These are phyloP conservation scores for Eutrema yunnanense DNA, from an alignment of 345 rosid species.

Conservation along the genomic window DNA sequence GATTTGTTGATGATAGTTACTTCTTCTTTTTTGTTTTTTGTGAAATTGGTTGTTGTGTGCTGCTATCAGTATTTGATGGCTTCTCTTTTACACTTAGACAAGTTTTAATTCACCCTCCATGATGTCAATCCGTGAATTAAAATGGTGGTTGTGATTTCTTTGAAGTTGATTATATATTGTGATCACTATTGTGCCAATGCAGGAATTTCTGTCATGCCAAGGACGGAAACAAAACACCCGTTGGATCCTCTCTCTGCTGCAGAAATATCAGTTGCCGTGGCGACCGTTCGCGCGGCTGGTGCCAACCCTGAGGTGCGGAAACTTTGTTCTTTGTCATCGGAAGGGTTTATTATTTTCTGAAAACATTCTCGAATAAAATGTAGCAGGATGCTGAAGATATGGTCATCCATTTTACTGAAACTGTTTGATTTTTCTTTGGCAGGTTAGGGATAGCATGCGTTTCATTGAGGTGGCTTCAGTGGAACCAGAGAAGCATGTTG, in stretches of 20 bases:
- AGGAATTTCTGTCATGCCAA: slow-evolving; percentile 60
- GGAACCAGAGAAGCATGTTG: slow-evolving; percentile 79
- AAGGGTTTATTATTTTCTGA: background rate
- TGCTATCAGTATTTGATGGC: background rate
- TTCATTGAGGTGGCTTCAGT: slow-evolving; percentile 78
- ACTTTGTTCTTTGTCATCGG: background rate
- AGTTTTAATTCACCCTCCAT: background rate
- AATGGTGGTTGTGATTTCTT: background rate
- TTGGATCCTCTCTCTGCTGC: slow-evolving; percentile 86
- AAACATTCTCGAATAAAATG: background rate
- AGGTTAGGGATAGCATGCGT: slow-evolving; percentile 93
- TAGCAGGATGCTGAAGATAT: background rate
- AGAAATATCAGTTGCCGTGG: slow-evolving; percentile 85
- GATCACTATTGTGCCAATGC: slow-evolving; percentile 15
- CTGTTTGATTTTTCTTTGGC: slow-evolving; percentile 19
- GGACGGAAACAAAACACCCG: slow-evolving; percentile 80
- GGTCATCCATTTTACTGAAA: background rate
- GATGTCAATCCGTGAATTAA: background rate
- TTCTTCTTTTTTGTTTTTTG: too few species aligned
- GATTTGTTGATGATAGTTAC: background rate
- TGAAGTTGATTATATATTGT: background rate
- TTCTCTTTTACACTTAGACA: background rate
- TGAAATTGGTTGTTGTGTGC: background rate
- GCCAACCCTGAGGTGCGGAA: slow-evolving; percentile 75
- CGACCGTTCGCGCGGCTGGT: slow-evolving; percentile 90